Evolutionary conservation across 805 yeast species (phyloP), one percentile per base, ranked within the genome.

Genomic region (Candida berthetii): DNA sequence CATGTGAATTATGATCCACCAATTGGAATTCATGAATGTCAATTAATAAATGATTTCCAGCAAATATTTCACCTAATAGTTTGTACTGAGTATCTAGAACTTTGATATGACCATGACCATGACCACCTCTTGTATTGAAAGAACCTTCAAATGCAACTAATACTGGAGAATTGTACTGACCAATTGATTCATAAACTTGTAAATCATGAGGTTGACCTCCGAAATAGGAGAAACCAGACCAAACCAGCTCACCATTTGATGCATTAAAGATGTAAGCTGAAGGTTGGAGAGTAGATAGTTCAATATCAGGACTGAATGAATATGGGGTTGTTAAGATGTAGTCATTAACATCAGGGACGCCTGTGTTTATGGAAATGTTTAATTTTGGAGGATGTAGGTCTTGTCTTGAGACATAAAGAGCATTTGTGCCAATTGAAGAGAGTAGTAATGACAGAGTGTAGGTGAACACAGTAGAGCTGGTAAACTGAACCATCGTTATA

Each of bases 11-110:
- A 22, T 49, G 60, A 42, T 58, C 51, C n/a, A 52, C 49, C 14
- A 64, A 49, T 35, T 62, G 63, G 43, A 64, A 64, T 44, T 65
- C 70, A 48, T 65, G 69, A 40, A 60, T 62, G 45, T 65, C 69
- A 34, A 52, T 42, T 13, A 64, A 47, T 35, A 55, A 52, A 44
- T 63, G 66, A 36, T 61, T 54, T 7, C 64, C 67, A n/a, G 62
- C 68, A 31, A 63, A 50, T 25, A 63, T 41, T 41, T 61, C 66
- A 41, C 52, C 57, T 27, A 57, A 40, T 3, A 62, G 50, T 24
- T 54, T 56, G 43, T 64, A 65, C 28, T 54, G 43, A n/a, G 56
- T 42, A 45, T 61, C 50, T 33, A 62, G 41, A 36, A 64, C 40
- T 6, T 64, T 62, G 35, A 60, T 48, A 42, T 62, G 70, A 15